Base-by-base conservation (phyloP, 2,329 filamentous ascomycete species). In the Aspergillus brasiliensis region DNA sequence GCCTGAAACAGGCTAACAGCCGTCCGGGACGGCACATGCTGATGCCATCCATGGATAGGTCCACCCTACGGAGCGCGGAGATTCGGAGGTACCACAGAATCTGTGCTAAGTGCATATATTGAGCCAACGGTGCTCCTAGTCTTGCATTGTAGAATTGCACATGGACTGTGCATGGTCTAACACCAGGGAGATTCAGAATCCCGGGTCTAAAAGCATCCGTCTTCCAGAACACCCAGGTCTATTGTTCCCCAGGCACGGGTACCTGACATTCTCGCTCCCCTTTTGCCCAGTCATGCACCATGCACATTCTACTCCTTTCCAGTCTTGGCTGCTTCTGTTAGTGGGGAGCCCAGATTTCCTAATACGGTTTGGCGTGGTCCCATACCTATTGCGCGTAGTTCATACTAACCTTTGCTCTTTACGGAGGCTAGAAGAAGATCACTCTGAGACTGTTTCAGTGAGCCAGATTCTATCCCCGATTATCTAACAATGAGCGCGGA, bases 201-300 rank as follows among this genome's bases (percentile, higher is more conserved):
- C 65, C 5, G 70, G 74, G 3, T 80, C 80, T 65, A 62, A 72
- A 1, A 75, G 69, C 0, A 66, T 76, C 10, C 69, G 68, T 59
- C 76, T 67, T 67, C 48, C 38, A 61, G 27, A 13, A 57, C 23
- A 17, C 27, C n/a, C 8, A 11, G 19, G 15, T 28, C 25, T 17
- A 19, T 21, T 21, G 10, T 23, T 23, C 31, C 31, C 31, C 40
- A 44, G 13, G 19, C 19, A 44, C 15, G 46, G 46, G 28, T 28
- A 19, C 51, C 47, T 51, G 38, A 21, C 17, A 42, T 46, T 27
- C 40, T 37, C 21, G 11, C 46, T 56, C 49, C 52, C 25, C 13
- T 21, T 51, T 34, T n/a, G n/a, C 25, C 8, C 38, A 53, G 51
- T 51, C 51, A 55, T 56, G 34, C 28, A 47, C 27, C 42, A 37